Evolutionary conservation across 176 grass and related monocot species (phyloP), one percentile per base, ranked within the genome.

Genomic region (Oryza rufipogon): DNA sequence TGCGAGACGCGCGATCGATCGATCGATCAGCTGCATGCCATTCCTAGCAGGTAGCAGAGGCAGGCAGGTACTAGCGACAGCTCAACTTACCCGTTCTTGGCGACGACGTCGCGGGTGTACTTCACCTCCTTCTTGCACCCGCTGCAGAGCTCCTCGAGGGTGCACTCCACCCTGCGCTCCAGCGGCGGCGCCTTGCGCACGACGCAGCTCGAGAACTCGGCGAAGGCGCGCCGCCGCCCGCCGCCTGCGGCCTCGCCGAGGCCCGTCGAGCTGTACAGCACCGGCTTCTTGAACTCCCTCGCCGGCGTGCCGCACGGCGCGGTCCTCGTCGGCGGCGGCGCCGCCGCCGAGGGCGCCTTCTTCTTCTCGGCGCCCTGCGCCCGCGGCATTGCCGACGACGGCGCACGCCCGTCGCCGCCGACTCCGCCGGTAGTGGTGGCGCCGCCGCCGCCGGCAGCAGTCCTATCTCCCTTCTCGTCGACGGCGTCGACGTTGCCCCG

Each of bases 41-140:
- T 23, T 34, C 23, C 32, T 19, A 33, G 58, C 14, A 32, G 58
- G 16, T 10, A 32, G 30, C 30, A 32, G 30, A 30, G 2, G 30
- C 30, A 32, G 30, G 30, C 2, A 32, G 30, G 30, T 32, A 30
- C 26, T 7, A 58, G 76, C 48, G 88, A 86, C 84, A 45, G 88
- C 87, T 80, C 70, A 98, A 98, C 96, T 76, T 75, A 98, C 96
- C 96, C 92, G 85, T 93, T 95, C 81, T 88, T 95, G 83, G 85
- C 85, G 91, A 95, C 85, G 75, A 86, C 86, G 80, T 98, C 83
- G 81, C 95, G 87, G 4, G 73, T 90, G 82, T 91, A 93, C 52
- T 79, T 90, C 41, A 93, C 86, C 80, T 98, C 96, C 92, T 95
- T 98, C 76, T 56, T 90, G 96, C 92, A 95, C 6, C 96, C 96